Conservation (phyloP, 2,329 filamentous ascomycete species). For the Byssochlamys sp. region DNA sequence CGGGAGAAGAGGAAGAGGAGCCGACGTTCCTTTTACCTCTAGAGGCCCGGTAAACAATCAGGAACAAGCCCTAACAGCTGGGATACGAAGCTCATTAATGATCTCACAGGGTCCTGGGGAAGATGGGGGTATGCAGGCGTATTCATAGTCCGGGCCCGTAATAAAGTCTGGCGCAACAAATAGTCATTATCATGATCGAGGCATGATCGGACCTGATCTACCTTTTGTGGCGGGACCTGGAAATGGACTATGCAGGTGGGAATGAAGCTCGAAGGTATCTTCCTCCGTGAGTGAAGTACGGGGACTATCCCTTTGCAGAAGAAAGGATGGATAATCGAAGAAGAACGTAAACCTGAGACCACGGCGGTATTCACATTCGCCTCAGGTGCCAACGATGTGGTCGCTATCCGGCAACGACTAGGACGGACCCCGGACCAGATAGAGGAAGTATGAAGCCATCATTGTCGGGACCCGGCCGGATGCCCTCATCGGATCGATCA, state of each 20-base stretch:
- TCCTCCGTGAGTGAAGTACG: background rate
- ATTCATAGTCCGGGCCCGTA: background rate
- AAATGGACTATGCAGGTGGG: background rate
- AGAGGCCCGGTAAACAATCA: background rate
- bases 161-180: background rate
- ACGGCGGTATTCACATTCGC: background rate
- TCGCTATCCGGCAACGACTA: background rate
- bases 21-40: background rate
- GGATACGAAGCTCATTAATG: background rate
- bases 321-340: background rate
- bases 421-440: background rate
- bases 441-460: background rate
- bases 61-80: background rate
- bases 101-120: background rate
- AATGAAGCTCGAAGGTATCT: background rate
- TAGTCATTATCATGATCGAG: background rate
- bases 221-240: background rate
- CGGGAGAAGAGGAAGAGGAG: background rate
- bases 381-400: constrained; percentile 26
- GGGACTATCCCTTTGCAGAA: background rate
- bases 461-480: background rate
- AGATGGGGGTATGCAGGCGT: background rate
- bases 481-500: background rate
- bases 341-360: background rate
- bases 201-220: constrained; percentile 1